Evolutionary conservation across 345 rosid species (phyloP), one percentile per base, ranked within the genome.

Genomic region (Aquilaria yunnanensis): DNA sequence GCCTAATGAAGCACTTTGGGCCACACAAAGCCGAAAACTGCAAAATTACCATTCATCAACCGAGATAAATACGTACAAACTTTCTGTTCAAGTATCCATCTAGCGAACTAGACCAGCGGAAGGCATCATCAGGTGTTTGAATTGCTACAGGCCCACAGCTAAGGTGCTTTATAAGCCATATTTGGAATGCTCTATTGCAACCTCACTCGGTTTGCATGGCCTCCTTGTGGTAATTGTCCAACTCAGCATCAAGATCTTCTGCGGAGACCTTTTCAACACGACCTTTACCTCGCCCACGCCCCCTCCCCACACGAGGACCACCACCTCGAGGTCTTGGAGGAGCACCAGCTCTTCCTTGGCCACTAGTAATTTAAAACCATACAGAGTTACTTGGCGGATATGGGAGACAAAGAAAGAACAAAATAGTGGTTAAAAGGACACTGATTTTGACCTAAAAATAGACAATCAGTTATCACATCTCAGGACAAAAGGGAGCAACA

Each of bases 241-340:
- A 56, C 51, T 79, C 84, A 53, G 85, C 82, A 75, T 85, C 85
- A 60, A 86, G 93, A 67, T 76, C 81, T 45, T 81, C 86, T 6
- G 80, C 78, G 34, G 96, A 74, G 13, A 75, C 62, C 56, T 74
- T 72, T 34, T 70, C 75, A 54, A 67, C 81, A 23, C 54, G 64
- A 31, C 71, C 77, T 69, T 77, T 74, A 12, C 80, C 75, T 57
- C 69, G 80, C 16, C 74, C 78, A 14, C 78, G 65, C 29, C 81
- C 54, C 53, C 72, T 68, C 60, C 84, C 68, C 50, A 58, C 59
- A 47, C 85, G 74, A 53, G 77, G 76, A 71, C 76, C 69, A 37
- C 75, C 69, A 43, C 65, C 75, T 37, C 78, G 54, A 37, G 43
- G 43, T 37, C 43, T 37, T 34, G 85, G 86, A 58, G 63, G 34